Percentiles rank a stretch among this genome's conserved stretches.
phyloP scores from a whole-genome alignment of 202 grass and related monocot species.

The Brachypodium distachyon region DNA sequence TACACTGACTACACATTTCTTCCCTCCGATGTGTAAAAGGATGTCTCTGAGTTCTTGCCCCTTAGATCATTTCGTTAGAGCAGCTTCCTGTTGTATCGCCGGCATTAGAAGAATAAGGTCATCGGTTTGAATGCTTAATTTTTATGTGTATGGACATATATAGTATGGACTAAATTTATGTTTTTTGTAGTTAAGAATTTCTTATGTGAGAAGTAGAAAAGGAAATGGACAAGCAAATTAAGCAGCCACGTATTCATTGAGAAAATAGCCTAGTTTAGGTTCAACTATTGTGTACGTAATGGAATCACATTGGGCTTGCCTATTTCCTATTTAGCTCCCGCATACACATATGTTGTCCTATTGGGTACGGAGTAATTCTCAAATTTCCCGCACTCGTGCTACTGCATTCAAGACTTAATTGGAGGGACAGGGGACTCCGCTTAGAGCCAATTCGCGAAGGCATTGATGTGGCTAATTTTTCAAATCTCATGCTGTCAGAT shows the following conservation, averaged over 20 bases:
- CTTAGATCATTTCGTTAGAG: background rate
- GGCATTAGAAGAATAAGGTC: background rate
- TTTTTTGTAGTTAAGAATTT: background rate
- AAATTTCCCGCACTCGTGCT: background rate
- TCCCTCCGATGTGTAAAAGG: conserved; percentile 19
- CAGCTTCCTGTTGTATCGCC: background rate
- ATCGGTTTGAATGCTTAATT: background rate
- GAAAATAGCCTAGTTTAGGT: background rate
- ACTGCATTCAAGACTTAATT: background rate
- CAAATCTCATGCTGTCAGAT: no score
- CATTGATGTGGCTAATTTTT: no score
- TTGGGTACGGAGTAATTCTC: background rate
- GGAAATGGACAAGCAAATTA: background rate
- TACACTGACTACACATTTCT: conserved; percentile 74
- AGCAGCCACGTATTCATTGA: background rate
- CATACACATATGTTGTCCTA: background rate
- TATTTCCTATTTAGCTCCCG: background rate
- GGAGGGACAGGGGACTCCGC: background rate
- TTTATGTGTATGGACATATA: background rate
- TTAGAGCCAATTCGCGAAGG: background rate
- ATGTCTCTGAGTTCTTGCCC: no score
- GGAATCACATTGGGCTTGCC: background rate
- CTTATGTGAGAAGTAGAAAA: background rate
- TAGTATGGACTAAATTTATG: background rate
- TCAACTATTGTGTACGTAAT: background rate